Evolutionary conservation across 2,329 filamentous ascomycete species (phyloP).

Genomic region (Lachnellula subtilissima): DNA sequence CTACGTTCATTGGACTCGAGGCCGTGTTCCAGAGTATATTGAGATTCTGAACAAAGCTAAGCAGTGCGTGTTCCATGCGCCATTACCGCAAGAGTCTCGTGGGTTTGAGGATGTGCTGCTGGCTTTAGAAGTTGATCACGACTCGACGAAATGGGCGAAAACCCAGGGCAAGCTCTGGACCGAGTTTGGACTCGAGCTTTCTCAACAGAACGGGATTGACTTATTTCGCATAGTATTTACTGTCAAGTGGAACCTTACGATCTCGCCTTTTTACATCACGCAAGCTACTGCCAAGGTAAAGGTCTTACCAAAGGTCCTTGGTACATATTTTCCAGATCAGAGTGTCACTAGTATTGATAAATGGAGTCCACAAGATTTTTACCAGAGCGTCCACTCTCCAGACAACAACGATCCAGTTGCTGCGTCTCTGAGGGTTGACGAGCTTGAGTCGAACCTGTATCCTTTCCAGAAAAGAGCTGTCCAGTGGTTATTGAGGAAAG

Average conservation of each 20-base stretch:
- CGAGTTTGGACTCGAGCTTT: constrained; percentile 21
- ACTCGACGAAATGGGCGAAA: constrained; percentile 21
- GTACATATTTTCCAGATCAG: constrained; percentile 26
- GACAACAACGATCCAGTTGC: constrained; percentile 37
- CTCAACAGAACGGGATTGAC: constrained; percentile 17
- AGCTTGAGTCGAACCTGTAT: constrained; percentile 51
- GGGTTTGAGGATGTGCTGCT: constrained; percentile 21
- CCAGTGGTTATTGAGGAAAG: constrained; percentile 64
- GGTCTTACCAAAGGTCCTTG: constrained; percentile 24
- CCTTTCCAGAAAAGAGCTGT: constrained; percentile 69
- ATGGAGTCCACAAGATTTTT: constrained; percentile 57
- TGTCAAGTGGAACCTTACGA: constrained; percentile 29
- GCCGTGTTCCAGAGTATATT: constrained; percentile 15
- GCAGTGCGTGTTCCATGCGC: constrained; percentile 14
- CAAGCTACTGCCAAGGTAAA: constrained; percentile 12
- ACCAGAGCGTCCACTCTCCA: constrained; percentile 63
- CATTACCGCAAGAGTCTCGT: constrained; percentile 11
- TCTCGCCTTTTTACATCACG: constrained; percentile 18
- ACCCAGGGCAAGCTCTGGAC: constrained; percentile 27
- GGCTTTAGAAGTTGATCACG: constrained; percentile 19
- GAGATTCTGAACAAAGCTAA: constrained; percentile 18
- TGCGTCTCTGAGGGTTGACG: constrained; percentile 38
- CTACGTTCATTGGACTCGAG: constrained; percentile 15
- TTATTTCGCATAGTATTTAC: constrained; percentile 22
- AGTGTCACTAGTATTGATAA: constrained; percentile 11